Percentiles rank a stretch among this genome's conserved stretches.
These are phyloP conservation scores for Colletotrichum viniferum DNA, from an alignment of 2,329 filamentous ascomycete species.

Conservation along the genomic window DNA sequence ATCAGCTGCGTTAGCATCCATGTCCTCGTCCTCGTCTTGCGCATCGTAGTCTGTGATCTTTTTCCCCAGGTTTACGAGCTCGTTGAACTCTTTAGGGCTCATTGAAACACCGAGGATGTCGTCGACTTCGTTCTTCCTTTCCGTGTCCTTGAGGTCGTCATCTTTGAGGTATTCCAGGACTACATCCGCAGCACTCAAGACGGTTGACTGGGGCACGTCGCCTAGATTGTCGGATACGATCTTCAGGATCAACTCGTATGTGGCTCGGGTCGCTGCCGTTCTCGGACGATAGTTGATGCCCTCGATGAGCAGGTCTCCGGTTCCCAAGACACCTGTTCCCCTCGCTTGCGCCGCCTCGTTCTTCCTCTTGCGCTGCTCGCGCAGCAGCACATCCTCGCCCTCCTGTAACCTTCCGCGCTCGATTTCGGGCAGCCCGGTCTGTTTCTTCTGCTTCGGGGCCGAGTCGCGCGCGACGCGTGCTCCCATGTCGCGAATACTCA, in stretches of 20 bases:
- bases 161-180: constrained; percentile 92
- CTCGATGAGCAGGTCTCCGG: constrained; percentile 86
- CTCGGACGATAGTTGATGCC: constrained; percentile 90
- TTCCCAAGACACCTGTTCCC: constrained; percentile 79
- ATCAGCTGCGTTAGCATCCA: constrained; percentile 71
- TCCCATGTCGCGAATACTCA: constrained; percentile 96
- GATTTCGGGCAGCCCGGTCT: constrained; percentile 68
- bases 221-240: constrained; percentile 88
- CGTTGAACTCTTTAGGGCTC: constrained; percentile 91
- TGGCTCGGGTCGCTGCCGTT: constrained; percentile 88
- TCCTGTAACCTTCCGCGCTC: constrained; percentile 79
- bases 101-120: constrained; percentile 86
- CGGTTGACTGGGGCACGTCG: constrained; percentile 90
- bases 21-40: constrained; percentile 92
- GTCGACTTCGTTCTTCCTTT: constrained; percentile 98
- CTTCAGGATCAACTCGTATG: constrained; percentile 92
- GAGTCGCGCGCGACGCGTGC: constrained; percentile 78
- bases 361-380: constrained; percentile 87
- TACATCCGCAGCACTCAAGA: constrained; percentile 91
- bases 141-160: constrained; percentile 93
- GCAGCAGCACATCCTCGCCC: constrained; percentile 80
- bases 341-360: constrained; percentile 70
- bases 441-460: constrained; percentile 82
- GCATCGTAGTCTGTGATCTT: constrained; percentile 99
- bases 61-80: constrained; percentile 93